phyloP scores from a whole-genome alignment of 2,329 filamentous ascomycete genomes.

The Capronia coronata region DNA sequence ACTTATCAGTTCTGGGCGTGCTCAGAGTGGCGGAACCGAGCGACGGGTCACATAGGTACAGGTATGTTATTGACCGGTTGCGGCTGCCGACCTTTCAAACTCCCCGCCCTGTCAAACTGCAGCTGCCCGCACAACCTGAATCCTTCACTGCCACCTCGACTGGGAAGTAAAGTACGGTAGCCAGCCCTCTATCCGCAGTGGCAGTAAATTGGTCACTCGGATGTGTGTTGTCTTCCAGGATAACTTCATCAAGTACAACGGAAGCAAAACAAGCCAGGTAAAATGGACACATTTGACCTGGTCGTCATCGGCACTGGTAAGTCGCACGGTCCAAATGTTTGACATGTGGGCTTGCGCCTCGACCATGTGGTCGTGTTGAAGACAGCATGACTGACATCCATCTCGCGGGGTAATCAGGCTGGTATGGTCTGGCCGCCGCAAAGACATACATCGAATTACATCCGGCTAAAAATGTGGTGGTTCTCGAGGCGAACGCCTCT shows the following conservation, averaged over 20 bases:
- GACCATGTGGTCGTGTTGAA: neutral
- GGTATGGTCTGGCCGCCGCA: constrained; percentile 54
- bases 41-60: no score
- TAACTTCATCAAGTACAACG: neutral
- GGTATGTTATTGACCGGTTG: no score
- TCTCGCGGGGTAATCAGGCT: constrained; percentile 33
- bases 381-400: neutral
- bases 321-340: constrained; percentile 22
- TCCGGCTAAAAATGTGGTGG: constrained; percentile 49
- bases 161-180: neutral
- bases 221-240: neutral
- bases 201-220: neutral
- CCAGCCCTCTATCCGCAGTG: neutral
- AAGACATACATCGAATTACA: constrained; percentile 57
- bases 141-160: neutral
- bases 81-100: no score
- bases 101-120: no score
- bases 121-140: no score
- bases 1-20: no score
- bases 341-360: neutral
- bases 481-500: constrained; percentile 53
- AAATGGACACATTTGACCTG: constrained; percentile 20
- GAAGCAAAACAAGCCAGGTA: no score
- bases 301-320: constrained; percentile 46
- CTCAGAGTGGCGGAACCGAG: no score